Base-by-base conservation (phyloP, 306 rosid genomes). In the Oxytropis ochrocephala region DNA sequence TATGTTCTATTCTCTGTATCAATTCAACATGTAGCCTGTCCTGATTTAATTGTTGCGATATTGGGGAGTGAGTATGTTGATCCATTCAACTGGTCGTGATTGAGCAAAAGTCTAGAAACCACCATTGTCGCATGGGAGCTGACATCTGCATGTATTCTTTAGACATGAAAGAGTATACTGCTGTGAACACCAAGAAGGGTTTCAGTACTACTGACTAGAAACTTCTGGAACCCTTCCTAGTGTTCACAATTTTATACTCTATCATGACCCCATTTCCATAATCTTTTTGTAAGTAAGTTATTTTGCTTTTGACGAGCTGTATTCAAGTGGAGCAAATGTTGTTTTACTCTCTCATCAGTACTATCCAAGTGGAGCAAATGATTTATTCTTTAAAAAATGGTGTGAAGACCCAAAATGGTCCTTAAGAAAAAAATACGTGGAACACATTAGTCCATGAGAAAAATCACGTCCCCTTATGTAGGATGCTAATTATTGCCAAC, bases 201-300 rank as follows among this genome's bases (percentile, higher is more conserved):
- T 41, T 21, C 18, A 62, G 12, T 44, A 39, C 50, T 44, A 39
- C 50, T 1, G 18, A 7, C 18, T 42, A 14, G 6, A 57, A 32
- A 35, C 12, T 17, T 35, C 3, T 6, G 21, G 47, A 13, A 32
- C 21, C 62, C 41, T 56, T 56, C 11, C 4, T 56, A 3, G 41
- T n/a, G 21, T 30, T 58, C n/a, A 6, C 17, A 62, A 51, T 41
- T 11, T 11, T 35, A 21, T 62, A 21, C 33, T 62, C 68, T 62
- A 41, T 62, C 68, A 62, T 39, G 52, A 67, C 47, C 33, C 14
- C 38, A 19, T 35, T 53, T 39, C 63, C 52, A 48, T 50, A 59
- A 53, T 54, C 57, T 21, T 46, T 50, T 56, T 61, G 85, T 75
- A 72, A 67, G 72, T 72, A 73, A 16, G 11, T 27, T 30, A 35